Conservation (phyloP, 2,329 filamentous ascomycete species). For the Fusarium sp. region DNA sequence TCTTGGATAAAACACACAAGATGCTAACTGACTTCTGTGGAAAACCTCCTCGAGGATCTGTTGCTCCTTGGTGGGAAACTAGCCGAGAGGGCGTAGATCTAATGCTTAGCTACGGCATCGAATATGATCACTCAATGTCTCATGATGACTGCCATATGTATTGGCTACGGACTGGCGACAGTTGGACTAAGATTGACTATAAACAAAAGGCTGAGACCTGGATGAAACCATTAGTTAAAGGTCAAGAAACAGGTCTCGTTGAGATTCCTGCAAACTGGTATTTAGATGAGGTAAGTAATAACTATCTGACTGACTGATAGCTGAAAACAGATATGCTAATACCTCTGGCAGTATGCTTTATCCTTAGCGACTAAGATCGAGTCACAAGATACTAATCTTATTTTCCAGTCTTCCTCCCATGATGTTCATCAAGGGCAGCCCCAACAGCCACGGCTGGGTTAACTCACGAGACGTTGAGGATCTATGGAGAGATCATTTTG, state of each 20-base stretch:
- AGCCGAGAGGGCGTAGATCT: slow-evolving; percentile 74
- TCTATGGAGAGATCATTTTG: slow-evolving; percentile 74
- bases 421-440: slow-evolving; percentile 76
- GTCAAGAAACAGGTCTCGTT: slow-evolving; percentile 70
- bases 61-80: slow-evolving; percentile 81
- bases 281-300: slow-evolving; percentile 60
- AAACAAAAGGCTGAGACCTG: slow-evolving; percentile 45
- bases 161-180: slow-evolving; percentile 71
- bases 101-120: slow-evolving; percentile 74
- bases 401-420: slow-evolving; percentile 65
- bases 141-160: slow-evolving; percentile 69
- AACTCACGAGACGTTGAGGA: slow-evolving; percentile 70
- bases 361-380: neutral
- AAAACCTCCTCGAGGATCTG: slow-evolving; percentile 76
- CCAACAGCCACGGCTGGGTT: slow-evolving; percentile 71
- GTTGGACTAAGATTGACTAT: slow-evolving; percentile 77
- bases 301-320: accelerated
- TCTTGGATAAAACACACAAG: slow-evolving; percentile 78
- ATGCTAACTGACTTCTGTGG: slow-evolving; percentile 76
- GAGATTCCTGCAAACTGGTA: slow-evolving; percentile 72
- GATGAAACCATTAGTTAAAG: slow-evolving; percentile 66
- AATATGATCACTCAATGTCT: slow-evolving; percentile 75
- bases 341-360: neutral
- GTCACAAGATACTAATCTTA: too few relatives aligned
- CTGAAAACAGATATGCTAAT: neutral